Conservation (phyloP, 148 eudicot species). For the Diospyros kaki region DNA sequence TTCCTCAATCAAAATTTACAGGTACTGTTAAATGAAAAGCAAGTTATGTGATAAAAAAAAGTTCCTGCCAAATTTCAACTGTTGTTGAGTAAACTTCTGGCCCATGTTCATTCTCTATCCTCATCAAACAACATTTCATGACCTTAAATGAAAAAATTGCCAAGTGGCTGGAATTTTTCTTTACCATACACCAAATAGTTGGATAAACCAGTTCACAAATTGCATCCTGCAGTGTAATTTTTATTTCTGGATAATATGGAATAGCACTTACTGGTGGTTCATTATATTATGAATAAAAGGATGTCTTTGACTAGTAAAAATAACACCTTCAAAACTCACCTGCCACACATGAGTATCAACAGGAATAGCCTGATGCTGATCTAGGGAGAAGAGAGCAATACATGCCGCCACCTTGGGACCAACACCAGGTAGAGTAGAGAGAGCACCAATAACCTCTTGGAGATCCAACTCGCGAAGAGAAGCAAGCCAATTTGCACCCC, state of each 20-base stretch:
- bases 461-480: slow-evolving; percentile 69
- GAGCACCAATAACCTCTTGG: slow-evolving; percentile 57
- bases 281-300: not conserved
- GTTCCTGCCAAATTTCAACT: slow-evolving; percentile 2
- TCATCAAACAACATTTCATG: not conserved
- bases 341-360: slow-evolving; percentile 96
- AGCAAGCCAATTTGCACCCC: slow-evolving; percentile 81
- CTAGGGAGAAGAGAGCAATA: slow-evolving; percentile 89
- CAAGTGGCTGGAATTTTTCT: not conserved
- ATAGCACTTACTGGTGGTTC: not conserved
- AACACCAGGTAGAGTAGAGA: slow-evolving; percentile 78
- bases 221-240: not conserved
- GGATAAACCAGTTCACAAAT: not conserved
- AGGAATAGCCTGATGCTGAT: slow-evolving; percentile 97
- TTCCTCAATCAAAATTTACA: not conserved
- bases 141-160: not conserved
- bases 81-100: not conserved
- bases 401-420: slow-evolving; percentile 99
- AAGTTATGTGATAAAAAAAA: not conserved
- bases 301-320: not conserved
- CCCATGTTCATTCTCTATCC: not conserved
- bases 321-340: slow-evolving; percentile 33
- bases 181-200: not conserved
- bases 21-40: no score
- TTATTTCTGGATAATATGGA: not conserved